Evolutionary conservation across 306 rosid species (phyloP).

Genomic region (Ormosia semicastrata): DNA sequence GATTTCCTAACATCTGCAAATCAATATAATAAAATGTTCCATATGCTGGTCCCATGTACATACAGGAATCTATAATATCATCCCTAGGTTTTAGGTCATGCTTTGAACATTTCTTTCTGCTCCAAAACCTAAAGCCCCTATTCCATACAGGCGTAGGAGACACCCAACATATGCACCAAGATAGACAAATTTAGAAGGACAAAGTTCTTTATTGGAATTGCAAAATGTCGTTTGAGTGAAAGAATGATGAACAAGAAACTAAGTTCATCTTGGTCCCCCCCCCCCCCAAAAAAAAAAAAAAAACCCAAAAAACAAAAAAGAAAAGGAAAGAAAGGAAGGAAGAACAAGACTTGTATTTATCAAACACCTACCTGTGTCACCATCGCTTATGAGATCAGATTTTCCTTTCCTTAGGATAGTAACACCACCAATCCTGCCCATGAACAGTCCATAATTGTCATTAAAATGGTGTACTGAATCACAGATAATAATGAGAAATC

Average conservation of each 20-base stretch:
- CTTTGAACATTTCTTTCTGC: background rate
- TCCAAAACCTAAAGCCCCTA: background rate
- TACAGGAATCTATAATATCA: background rate
- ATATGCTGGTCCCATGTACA: background rate
- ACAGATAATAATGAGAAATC: background rate
- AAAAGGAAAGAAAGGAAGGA: background rate
- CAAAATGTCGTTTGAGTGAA: background rate
- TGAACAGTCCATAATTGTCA: slow-evolving; percentile 24
- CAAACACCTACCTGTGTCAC: slow-evolving; percentile 64
- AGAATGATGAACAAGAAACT: background rate
- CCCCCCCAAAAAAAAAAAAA: too few species aligned
- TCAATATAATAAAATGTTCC: background rate
- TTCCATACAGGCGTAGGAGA: background rate
- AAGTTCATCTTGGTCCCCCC: background rate
- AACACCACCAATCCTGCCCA: slow-evolving; percentile 82
- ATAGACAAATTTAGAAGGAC: background rate
- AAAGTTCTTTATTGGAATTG: background rate
- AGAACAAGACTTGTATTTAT: slow-evolving; percentile 4
- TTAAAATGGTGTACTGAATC: background rate
- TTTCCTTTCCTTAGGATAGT: slow-evolving; percentile 82
- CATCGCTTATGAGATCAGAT: slow-evolving; percentile 75
- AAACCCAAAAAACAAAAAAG: too few species aligned
- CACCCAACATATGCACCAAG: background rate
- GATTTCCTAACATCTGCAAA: background rate
- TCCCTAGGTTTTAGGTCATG: background rate